These are phyloP conservation scores for Colletotrichum somersetense DNA, from an alignment of 2,329 filamentous ascomycete genomes.

Conservation along the genomic window DNA sequence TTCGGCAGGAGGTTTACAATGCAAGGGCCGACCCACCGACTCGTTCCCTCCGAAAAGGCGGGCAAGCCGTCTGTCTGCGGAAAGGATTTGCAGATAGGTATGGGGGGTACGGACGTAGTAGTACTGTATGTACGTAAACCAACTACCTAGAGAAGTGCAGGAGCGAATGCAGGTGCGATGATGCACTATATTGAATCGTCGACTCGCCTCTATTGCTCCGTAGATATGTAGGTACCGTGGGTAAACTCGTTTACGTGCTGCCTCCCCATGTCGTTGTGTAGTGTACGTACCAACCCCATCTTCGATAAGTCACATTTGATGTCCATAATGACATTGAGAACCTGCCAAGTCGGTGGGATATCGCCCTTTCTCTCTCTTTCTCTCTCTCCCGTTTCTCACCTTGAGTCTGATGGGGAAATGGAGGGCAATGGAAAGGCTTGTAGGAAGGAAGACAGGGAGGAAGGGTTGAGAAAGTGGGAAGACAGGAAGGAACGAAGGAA, in stretches of 20 bases:
- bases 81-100: background rate
- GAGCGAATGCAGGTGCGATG: background rate
- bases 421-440: background rate
- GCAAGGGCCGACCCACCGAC: background rate
- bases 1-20: background rate
- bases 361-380: background rate
- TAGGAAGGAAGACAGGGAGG: background rate
- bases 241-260: too few species aligned
- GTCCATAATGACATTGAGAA: background rate
- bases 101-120: background rate
- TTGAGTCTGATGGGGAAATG: background rate
- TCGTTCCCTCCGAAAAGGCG: background rate
- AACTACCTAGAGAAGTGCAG: background rate
- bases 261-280: too few species aligned
- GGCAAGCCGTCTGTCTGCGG: background rate
- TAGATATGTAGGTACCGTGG: too few species aligned
- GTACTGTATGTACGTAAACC: too few species aligned
- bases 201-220: background rate
- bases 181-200: slow-evolving; percentile 3
- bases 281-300: background rate
- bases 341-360: background rate
- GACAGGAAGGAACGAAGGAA: background rate
- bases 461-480: background rate
- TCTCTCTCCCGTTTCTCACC: background rate
- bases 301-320: background rate